Conservation (phyloP, 2,329 filamentous ascomycete genomes). For the Pseudocercospora crystallina region DNA sequence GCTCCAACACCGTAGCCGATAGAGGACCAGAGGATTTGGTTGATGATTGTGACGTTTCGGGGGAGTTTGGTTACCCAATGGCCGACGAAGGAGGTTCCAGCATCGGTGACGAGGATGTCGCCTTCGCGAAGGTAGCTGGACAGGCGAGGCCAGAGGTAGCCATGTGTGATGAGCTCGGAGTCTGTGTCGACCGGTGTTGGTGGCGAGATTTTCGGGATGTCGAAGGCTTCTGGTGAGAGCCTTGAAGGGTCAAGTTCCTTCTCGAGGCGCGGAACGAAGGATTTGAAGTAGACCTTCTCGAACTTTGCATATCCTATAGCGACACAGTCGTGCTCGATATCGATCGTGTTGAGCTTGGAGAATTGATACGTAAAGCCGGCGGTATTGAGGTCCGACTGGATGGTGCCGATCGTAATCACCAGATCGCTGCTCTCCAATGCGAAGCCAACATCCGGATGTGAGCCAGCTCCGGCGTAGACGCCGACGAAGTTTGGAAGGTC, state of each 20-base stretch:
- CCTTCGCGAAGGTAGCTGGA: conserved; percentile 69
- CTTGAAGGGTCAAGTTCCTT: conserved; percentile 5
- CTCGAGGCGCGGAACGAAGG: conserved; percentile 10
- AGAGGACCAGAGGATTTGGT: conserved; percentile 71
- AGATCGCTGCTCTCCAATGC: conserved; percentile 69
- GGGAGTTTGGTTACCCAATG: conserved; percentile 85
- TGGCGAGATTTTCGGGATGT: conserved; percentile 9
- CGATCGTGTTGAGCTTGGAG: conserved; percentile 73
- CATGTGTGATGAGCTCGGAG: conserved; percentile 60
- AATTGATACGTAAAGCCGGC: conserved; percentile 79
- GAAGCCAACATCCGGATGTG: conserved; percentile 62
- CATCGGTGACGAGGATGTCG: conserved; percentile 83
- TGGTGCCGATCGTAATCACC: conserved; percentile 67
- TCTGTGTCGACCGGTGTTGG: conserved; percentile 5
- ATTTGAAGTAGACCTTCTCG: conserved; percentile 17
- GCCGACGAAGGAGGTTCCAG: conserved; percentile 84
- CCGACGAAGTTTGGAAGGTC: conserved; percentile 73
- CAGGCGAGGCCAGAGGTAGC: conserved; percentile 75
- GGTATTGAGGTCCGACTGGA: conserved; percentile 79
- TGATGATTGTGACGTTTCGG: conserved; percentile 72
- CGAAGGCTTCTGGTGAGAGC: not conserved
- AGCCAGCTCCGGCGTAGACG: conserved; percentile 80
- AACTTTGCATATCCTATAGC: conserved; percentile 55
- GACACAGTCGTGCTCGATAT: conserved; percentile 74
- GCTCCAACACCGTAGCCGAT: conserved; percentile 66